These are phyloP conservation scores for Fomitopsis betulina DNA, from an alignment of 1,284 basidiomycete genomes.

Conservation along the genomic window DNA sequence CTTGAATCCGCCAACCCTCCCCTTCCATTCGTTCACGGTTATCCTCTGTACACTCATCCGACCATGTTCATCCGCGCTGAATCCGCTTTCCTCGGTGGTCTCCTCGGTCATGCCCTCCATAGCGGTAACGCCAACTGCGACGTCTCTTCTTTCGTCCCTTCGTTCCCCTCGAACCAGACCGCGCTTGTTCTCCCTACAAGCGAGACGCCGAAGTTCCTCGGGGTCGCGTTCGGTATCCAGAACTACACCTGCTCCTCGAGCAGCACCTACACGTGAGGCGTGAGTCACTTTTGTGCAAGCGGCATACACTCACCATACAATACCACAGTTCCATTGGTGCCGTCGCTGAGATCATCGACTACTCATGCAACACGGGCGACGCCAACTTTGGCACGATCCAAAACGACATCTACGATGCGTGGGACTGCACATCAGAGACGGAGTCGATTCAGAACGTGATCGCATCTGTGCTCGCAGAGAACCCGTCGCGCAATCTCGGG, in stretches of 20 bases:
- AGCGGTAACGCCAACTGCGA: conserved; percentile 14
- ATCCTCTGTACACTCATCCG: background rate
- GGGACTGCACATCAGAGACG: conserved; percentile 27
- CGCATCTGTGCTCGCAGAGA: conserved; percentile 22
- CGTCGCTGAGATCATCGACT: conserved; percentile 54
- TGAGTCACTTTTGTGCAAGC: background rate
- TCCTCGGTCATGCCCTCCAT: background rate
- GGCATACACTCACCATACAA: background rate
- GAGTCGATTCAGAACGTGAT: conserved; percentile 34
- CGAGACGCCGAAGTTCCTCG: conserved; percentile 33
- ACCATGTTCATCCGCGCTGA: conserved; percentile 4
- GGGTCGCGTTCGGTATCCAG: conserved; percentile 37
- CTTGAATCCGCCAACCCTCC: background rate
- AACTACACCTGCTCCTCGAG: conserved; percentile 36
- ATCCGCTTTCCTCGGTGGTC: conserved; percentile 1
- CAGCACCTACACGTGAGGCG: conserved; percentile 32
- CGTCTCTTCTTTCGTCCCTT: conserved; percentile 15
- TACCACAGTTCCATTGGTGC: conserved; percentile 38
- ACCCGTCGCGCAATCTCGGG: conserved; percentile 36
- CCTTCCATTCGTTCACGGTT: background rate
- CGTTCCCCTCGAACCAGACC: conserved; percentile 23
- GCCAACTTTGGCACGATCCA: conserved; percentile 36
- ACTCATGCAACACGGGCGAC: conserved; percentile 45
- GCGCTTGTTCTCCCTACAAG: conserved; percentile 18
- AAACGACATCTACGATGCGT: conserved; percentile 36